These are phyloP conservation scores for Saccharomyces hybrid DNA, from an alignment of 1,139 yeast genomes.

Conservation along the genomic window DNA sequence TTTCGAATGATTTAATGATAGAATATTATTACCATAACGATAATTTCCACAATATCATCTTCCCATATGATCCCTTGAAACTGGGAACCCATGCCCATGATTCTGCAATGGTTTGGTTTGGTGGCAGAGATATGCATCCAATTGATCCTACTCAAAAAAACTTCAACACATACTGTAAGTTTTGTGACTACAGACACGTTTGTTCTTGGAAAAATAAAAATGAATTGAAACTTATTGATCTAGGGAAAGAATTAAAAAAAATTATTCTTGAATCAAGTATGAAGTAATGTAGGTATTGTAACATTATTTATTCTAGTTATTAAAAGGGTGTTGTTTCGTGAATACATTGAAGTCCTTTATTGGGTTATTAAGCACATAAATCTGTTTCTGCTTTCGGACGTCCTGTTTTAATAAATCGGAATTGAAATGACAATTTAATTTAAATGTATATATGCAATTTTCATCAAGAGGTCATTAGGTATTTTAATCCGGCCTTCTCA, in stretches of 20 bases:
- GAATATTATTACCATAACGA: conserved; percentile 45
- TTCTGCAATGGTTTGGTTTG: conserved; percentile 49
- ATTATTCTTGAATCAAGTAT: not conserved
- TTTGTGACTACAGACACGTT: conserved; percentile 43
- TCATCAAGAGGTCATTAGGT: not conserved
- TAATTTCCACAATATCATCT: conserved; percentile 37
- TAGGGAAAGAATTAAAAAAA: not conserved
- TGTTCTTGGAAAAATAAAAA: conserved; percentile 30
- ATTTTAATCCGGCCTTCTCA: not conserved
- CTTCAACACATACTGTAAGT: conserved; percentile 39
- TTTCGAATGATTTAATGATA: conserved; percentile 38
- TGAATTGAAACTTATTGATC: not conserved
- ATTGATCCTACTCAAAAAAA: conserved; percentile 32
- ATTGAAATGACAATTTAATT: not conserved
- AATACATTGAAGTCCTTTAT: not conserved
- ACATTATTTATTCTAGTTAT: not conserved
- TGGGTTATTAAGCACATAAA: not conserved
- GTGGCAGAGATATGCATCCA: conserved; percentile 40
- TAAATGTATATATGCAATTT: not conserved
- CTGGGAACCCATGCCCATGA: conserved; percentile 30
- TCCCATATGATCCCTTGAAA: conserved; percentile 33
- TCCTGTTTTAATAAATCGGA: not conserved
- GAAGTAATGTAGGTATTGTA: not conserved
- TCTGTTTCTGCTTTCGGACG: not conserved
- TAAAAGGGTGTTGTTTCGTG: too few species aligned